Conservation (phyloP, 345 rosid genomes). For the Citrus australasica region DNA sequence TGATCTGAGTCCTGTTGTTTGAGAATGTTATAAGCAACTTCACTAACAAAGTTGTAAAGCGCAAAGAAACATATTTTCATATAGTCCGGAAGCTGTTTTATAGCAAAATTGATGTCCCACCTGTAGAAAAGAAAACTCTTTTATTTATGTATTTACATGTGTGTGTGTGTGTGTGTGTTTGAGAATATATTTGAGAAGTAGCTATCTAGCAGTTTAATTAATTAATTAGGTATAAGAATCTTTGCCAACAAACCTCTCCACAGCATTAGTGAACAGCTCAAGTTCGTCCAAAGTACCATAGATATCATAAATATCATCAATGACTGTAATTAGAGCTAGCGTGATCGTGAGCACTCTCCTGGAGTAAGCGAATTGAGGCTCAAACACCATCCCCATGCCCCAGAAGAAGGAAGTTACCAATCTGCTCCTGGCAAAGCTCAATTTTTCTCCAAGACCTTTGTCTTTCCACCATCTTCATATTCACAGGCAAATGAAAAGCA, state of each 20-base stretch:
- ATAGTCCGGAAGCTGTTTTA: conserved; percentile 24
- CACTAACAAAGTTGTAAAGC: conserved; percentile 22
- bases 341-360: conserved; percentile 9
- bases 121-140: conserved; percentile 7
- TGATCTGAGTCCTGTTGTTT: conserved; percentile 13
- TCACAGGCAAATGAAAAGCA: not conserved
- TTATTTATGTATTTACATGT: no score
- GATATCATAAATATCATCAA: conserved; percentile 19
- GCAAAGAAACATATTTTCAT: conserved; percentile 33
- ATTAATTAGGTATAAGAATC: not conserved
- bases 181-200: no score
- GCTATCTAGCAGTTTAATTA: no score
- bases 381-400: conserved; percentile 4
- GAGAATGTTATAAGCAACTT: conserved; percentile 20
- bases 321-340: not conserved
- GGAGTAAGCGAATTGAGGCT: conserved; percentile 10
- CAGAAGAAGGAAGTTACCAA: conserved; percentile 9
- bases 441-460: conserved; percentile 6
- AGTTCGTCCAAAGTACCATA: conserved; percentile 21
- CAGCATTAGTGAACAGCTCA: conserved; percentile 21
- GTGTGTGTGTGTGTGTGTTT: no score
- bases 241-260: conserved; percentile 15
- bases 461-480: conserved; percentile 23
- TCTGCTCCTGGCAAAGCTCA: conserved; percentile 18
- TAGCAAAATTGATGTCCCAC: conserved; percentile 22